Base-by-base conservation (phyloP, 2,329 filamentous ascomycete species). In the Magnaporthiopsis poae region DNA sequence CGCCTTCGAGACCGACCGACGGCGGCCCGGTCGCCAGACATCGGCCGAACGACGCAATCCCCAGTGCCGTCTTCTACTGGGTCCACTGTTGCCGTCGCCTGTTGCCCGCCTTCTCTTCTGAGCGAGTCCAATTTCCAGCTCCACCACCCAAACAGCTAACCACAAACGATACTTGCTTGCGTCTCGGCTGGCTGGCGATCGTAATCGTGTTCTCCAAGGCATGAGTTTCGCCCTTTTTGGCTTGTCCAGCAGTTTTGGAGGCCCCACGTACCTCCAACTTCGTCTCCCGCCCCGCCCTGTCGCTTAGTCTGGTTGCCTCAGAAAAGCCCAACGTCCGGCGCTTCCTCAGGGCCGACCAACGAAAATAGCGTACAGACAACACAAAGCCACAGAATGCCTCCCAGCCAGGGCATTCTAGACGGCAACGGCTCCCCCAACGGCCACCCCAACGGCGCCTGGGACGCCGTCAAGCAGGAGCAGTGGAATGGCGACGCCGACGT, bases 341-440 rank as follows among this genome's bases (percentile, higher is more conserved):
- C 46, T 52, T 52, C 46, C 8, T 2, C 46, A 5, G 46, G n/a
- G 11, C 5, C 21, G 25, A 61, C 27, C 27, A 27, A 27, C 27
- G 27, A 27, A 27, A 5, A 29, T 27, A 27, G 15, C 27, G 8
- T 18, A 29, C n/a, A 64, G 25, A 46, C 31, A 31, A 31, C 62
- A 56, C 9, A 31, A 39, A 33, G 25, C 62, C 65, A 63, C 59
- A 67, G 66, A n/a, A 78, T 77, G 75, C 67, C 74, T 66, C 70
- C 72, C 36, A 72, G 69, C 66, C 72, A 73, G 9, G 75, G 74
- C 36, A 71, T 78, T 11, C 72, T 79, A 18, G 74, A 76, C 21
- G 63, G 63, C 63, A 29, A 21, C 52, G 29, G 25, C 31, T 31
- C 31, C 31, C 4, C 31, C 36, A 29, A 15, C 52, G 46, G 25